Conservation (phyloP, 768 basidiomycete genomes). For the Gelatoporia subvermispora region DNA sequence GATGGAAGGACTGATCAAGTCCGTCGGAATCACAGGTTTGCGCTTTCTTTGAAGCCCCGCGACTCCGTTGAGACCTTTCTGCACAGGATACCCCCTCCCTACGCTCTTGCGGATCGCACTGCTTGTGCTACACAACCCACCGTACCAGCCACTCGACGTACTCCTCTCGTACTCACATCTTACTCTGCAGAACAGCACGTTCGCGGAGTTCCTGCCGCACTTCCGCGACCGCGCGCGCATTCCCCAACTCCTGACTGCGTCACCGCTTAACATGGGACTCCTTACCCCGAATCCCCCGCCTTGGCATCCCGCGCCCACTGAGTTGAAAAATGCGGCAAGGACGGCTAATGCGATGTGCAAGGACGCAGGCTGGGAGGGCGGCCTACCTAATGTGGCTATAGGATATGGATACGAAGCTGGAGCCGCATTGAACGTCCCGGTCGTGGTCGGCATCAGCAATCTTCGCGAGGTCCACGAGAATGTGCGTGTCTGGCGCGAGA, state of each 20-base stretch:
- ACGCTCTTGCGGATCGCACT: slow-evolving; percentile 80
- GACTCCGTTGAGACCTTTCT: neutral
- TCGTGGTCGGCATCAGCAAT: slow-evolving; percentile 70
- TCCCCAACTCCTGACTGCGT: slow-evolving; percentile 66
- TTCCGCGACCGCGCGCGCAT: slow-evolving; percentile 63
- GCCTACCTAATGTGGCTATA: slow-evolving; percentile 63
- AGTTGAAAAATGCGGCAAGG: slow-evolving; percentile 38
- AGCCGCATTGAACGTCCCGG: slow-evolving; percentile 44
- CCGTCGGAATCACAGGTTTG: slow-evolving; percentile 78
- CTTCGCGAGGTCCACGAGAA: slow-evolving; percentile 71
- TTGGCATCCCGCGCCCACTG: slow-evolving; percentile 76
- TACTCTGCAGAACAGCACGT: slow-evolving; percentile 65
- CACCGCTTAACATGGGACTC: slow-evolving; percentile 83
- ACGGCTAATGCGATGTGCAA: slow-evolving; percentile 27
- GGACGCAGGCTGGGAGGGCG: slow-evolving; percentile 35
- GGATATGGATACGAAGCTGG: slow-evolving; percentile 61
- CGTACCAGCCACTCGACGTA: slow-evolving; percentile 70
- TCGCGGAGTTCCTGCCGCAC: slow-evolving; percentile 49
- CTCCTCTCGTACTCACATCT: slow-evolving; percentile 81
- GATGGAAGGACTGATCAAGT: slow-evolving; percentile 63
- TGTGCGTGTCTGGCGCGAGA: slow-evolving; percentile 61
- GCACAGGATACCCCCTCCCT: slow-evolving; percentile 72
- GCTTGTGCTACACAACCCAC: slow-evolving; percentile 60
- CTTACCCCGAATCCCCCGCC: slow-evolving; percentile 50
- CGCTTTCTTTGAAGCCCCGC: neutral